Percentiles rank a stretch among this genome's conserved stretches.
Conservation (phyloP, 305 asterid genomes). For the Rubia balearica region DNA sequence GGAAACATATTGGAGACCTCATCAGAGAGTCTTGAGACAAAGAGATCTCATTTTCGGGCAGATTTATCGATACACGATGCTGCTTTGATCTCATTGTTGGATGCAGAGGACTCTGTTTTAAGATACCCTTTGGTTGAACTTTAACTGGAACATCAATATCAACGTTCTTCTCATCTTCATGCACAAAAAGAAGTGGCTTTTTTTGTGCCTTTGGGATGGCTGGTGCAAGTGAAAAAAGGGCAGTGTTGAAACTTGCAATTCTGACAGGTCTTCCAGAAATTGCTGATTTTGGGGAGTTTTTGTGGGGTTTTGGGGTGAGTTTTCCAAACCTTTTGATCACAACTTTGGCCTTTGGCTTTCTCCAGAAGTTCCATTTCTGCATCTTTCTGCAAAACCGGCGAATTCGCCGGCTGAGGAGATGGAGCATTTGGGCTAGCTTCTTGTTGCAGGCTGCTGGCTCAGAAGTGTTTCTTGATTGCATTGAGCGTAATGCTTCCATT, state of each 20-base stretch:
- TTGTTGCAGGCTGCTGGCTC: slow-evolving; percentile 30
- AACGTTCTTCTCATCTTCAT: slow-evolving; percentile 20
- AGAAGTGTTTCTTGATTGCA: slow-evolving; percentile 36
- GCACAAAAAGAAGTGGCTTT: slow-evolving; percentile 25
- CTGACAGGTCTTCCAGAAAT: slow-evolving; percentile 38
- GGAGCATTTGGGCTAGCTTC: slow-evolving; percentile 33
- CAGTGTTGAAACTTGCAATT: slow-evolving; percentile 80
- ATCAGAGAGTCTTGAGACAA: slow-evolving; percentile 46
- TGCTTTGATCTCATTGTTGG: slow-evolving; percentile 35
- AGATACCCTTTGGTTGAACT: slow-evolving; percentile 47
- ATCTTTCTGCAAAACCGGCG: slow-evolving; percentile 43
- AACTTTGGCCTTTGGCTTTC: slow-evolving; percentile 39
- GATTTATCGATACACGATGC: slow-evolving; percentile 59
- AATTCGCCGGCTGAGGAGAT: slow-evolving; percentile 33
- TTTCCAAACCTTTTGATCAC: slow-evolving; percentile 42
- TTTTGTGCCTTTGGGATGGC: slow-evolving; percentile 55
- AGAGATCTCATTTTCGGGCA: slow-evolving; percentile 80
- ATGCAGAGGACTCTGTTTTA: slow-evolving; percentile 52
- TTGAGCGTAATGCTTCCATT: slow-evolving; percentile 15
- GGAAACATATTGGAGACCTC: slow-evolving; percentile 78
- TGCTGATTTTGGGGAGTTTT: slow-evolving; percentile 12
- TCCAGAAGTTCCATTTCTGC: slow-evolving; percentile 27
- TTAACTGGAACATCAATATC: neutral
- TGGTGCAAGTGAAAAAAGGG: slow-evolving; percentile 83
- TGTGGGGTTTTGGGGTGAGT: slow-evolving; percentile 26